Percentiles rank a stretch among this genome's conserved stretches.
Evolutionary conservation across 1,284 basidiomycete genomes (phyloP).

Genomic region (Apiotrichum porosum): DNA sequence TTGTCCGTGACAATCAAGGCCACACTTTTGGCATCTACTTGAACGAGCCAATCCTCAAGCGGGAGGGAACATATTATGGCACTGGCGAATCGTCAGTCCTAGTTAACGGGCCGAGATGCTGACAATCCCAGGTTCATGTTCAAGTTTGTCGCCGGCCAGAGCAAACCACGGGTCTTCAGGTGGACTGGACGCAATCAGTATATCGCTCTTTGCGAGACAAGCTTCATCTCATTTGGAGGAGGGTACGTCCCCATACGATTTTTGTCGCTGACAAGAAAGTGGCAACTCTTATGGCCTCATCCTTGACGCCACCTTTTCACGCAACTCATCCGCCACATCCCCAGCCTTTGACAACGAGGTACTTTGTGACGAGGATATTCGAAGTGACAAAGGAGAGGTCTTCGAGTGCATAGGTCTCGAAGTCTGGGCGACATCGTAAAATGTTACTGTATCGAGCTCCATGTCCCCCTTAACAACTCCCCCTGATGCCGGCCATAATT

Average conservation of each 20-base stretch:
- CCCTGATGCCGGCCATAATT: too few species aligned
- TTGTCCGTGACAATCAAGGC: slow-evolving; percentile 60
- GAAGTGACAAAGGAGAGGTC: slow-evolving; percentile 52
- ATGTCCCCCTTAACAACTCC: too few species aligned
- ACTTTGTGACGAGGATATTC: slow-evolving; percentile 56
- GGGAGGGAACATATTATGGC: slow-evolving; percentile 68
- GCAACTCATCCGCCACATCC: slow-evolving; percentile 77
- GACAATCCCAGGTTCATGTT: slow-evolving; percentile 64
- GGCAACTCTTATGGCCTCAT: slow-evolving; percentile 85
- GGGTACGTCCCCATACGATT: slow-evolving; percentile 57
- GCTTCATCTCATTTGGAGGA: slow-evolving; percentile 80
- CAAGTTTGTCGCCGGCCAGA: slow-evolving; percentile 49
- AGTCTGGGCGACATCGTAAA: slow-evolving; percentile 59
- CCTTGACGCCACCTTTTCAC: slow-evolving; percentile 74
- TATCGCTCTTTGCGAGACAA: slow-evolving; percentile 74
- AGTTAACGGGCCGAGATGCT: not conserved
- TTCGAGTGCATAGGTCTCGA: slow-evolving; percentile 84
- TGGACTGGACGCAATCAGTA: slow-evolving; percentile 92
- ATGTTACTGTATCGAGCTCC: too few species aligned
- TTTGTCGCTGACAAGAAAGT: slow-evolving; percentile 45
- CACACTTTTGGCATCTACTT: slow-evolving; percentile 74
- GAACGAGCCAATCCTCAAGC: slow-evolving; percentile 62
- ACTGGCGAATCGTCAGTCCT: slow-evolving; percentile 72
- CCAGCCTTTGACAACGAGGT: slow-evolving; percentile 85
- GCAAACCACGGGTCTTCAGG: slow-evolving; percentile 60